Base-by-base conservation (phyloP, 192 early-diverging fungal genomes). In the Backusella parvicylindrica region DNA sequence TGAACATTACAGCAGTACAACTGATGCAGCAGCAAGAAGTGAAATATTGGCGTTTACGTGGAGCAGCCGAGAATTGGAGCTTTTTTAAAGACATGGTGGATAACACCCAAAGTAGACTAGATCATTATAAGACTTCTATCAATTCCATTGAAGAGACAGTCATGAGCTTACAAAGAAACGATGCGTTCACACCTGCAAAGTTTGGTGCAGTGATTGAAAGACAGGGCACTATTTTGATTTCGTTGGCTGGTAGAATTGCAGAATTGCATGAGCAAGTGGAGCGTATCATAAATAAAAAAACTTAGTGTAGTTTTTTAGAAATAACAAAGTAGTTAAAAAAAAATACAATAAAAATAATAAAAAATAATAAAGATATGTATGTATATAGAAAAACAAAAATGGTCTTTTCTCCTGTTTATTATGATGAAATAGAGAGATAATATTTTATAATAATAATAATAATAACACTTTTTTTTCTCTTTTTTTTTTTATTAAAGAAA, bases 11-110 rank as follows among this genome's bases (percentile, higher is more conserved):
- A 2, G n/a, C 41, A 2, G 68, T 28, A 1, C 38, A 28, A 8
- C 8, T 43, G 1, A 41, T 47, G 26, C 40, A 47, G 26, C 33
- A 70, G 2, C 68, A 70, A 16, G 28, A 70, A 7, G 38, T 30
- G 0, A 70, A 70, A 13, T 11, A 70, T 38, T 70, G 68, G 68
- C 37, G 68, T n/a, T 16, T 47, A 26, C 68, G 40, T 31, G 68
- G 68, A 15, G 37, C 68, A 0, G 28, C n/a, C 0, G 68, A 70
- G 23, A 70, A 70, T 38, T 70, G 68, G 68, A 16, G 18, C 15
- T 43, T 30, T 12, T 70, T 47, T 30, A 37, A 47, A 13, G 28
- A 70, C 0, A 70, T 41, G 7, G 16, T 43, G 1, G 16, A 70
- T 12, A 6, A 23, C 15, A 70, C 40, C 1, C 15, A 70, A 15